Evolutionary conservation across 805 yeast species (phyloP).

Genomic region (Candida mattraensis): DNA sequence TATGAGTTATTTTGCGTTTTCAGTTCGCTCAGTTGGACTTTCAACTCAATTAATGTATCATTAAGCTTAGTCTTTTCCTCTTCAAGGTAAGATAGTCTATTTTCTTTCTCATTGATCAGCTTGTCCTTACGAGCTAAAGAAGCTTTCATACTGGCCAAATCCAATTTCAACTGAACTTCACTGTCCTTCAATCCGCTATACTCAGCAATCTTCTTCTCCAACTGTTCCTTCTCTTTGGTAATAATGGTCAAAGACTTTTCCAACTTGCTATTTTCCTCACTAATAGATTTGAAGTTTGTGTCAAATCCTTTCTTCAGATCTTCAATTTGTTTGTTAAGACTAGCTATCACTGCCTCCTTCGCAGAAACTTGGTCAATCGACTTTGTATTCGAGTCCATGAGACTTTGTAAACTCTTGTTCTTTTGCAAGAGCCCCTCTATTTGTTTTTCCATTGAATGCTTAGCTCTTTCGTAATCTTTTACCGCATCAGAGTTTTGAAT

Average conservation of each 20-base stretch:
- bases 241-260: constrained; percentile 30
- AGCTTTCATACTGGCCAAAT: constrained; percentile 45
- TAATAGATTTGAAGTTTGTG: constrained; percentile 25
- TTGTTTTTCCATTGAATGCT: constrained; percentile 27
- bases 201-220: constrained; percentile 34
- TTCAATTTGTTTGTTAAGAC: constrained; percentile 17
- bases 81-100: constrained; percentile 36
- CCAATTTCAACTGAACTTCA: constrained; percentile 48
- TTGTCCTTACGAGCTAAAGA: constrained; percentile 47
- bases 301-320: constrained; percentile 19
- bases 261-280: constrained; percentile 32
- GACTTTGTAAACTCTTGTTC: constrained; percentile 1
- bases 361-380: constrained; percentile 14
- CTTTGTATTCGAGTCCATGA: constrained; percentile 3
- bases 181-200: constrained; percentile 38
- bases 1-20: constrained; percentile 36
- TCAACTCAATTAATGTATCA: constrained; percentile 39
- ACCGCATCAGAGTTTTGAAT: constrained; percentile 38
- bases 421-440: constrained; percentile 18
- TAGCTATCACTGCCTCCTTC: constrained; percentile 19
- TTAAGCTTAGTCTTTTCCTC: constrained; percentile 41
- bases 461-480: constrained; percentile 35
- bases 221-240: constrained; percentile 37
- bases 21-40: constrained; percentile 42
- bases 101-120: constrained; percentile 38